These are phyloP conservation scores for Schizophyllum amplum DNA, from an alignment of 1,284 basidiomycete genomes.

Conservation along the genomic window DNA sequence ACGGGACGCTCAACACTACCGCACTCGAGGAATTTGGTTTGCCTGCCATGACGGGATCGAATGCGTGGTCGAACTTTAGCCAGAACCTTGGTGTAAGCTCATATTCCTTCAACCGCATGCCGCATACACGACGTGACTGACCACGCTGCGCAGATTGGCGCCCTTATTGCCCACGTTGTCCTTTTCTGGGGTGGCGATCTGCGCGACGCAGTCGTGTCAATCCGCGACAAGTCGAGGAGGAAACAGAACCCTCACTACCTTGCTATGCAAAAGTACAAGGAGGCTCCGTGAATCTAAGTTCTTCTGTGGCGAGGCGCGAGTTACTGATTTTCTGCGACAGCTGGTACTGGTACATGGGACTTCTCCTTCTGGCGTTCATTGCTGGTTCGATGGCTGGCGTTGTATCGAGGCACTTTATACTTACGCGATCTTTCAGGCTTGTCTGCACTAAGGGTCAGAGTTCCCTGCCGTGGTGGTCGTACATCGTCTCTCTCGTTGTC, in stretches of 20 bases:
- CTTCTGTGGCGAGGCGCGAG: no score
- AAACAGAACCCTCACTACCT: background rate
- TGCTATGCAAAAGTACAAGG: constrained; percentile 41
- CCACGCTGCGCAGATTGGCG: constrained; percentile 39
- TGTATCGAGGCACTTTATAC: background rate
- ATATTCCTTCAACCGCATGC: background rate
- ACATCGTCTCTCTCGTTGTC: constrained; percentile 37
- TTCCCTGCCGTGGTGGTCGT: constrained; percentile 58
- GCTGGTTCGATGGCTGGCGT: background rate
- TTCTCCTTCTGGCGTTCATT: background rate
- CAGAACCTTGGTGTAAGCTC: constrained; percentile 37
- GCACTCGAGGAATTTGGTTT: constrained; percentile 46
- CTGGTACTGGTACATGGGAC: background rate
- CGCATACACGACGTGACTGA: background rate
- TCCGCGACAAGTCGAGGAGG: constrained; percentile 24
- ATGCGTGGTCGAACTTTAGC: constrained; percentile 48
- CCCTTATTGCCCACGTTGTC: constrained; percentile 51
- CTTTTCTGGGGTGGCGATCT: constrained; percentile 53
- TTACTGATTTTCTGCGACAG: background rate
- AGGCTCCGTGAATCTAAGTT: constrained; percentile 32
- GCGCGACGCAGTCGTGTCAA: constrained; percentile 40
- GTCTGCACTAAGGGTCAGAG: constrained; percentile 50
- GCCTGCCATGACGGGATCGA: constrained; percentile 44
- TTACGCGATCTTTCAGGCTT: constrained; percentile 29
- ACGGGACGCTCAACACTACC: constrained; percentile 45